Evolutionary conservation across 345 rosid genomes (phyloP), one percentile per base, ranked within the genome.

Genomic region (Xanthoceras sorbifolium): DNA sequence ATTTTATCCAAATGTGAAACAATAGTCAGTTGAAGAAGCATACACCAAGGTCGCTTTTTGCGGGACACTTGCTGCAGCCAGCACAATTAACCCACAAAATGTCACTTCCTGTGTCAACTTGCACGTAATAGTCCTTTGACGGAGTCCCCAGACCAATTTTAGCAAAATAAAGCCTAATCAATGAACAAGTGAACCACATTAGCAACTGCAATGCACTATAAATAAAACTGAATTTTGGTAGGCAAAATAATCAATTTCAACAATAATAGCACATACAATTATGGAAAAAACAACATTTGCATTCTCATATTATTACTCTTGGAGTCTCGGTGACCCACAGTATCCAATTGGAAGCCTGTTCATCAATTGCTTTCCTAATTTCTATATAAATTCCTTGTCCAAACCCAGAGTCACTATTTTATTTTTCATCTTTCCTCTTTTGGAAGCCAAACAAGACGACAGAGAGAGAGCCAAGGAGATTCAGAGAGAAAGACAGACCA

Each of bases 81-180:
- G 48, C 79, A 48, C 98, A 90, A 76, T 93, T 95, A 57, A 95
- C 90, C 99, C 99, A 95, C 6, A 95, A 84, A 80, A 89, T 83
- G 84, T 94, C 99, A 81, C 98, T 94, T 73, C 98, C 98, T 11
- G 98, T 93, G 64, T 94, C 98, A 68, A 94, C 92, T 87, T 94
- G 99, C 50, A 95, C 99, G 44, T 80, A 85, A 74, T 86, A 90
- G 32, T 93, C 96, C 78, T 86, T 85, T 64, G 98, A 66, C 36
- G 99, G 99, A 14, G 79, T 78, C 59, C 98, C 99, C 1, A 95
- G 77, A 63, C 87, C 89, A 78, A 93, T 86, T 81, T 78, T 86
- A 6, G 96, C 84, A 72, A 81, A 95, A 86, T 93, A 95, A 60
- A 95, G 88, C 84, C 99, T 94, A 74, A 81, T 36, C 67, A 69